Conservation (phyloP, 352 stramenopile species). For the Lagenidium giganteum region DNA sequence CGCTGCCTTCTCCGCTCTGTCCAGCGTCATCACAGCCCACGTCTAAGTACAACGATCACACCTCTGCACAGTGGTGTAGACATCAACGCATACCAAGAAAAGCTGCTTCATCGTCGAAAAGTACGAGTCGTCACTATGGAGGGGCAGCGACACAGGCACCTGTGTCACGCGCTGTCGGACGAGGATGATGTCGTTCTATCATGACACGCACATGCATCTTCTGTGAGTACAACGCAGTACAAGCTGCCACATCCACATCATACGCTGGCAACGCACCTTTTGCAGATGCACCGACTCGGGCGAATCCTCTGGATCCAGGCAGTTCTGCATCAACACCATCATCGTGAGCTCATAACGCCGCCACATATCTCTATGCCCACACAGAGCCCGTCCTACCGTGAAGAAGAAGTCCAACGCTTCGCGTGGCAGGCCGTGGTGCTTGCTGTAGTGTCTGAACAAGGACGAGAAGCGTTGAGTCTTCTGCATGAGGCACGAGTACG, state of each 20-base stretch:
- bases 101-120: slow-evolving; percentile 75
- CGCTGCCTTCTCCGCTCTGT: slow-evolving; percentile 55
- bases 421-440: slow-evolving; percentile 96
- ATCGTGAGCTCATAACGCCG: background rate
- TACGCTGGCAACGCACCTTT: slow-evolving; percentile 32
- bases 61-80: too few species aligned
- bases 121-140: slow-evolving; percentile 64
- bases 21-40: background rate
- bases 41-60: background rate
- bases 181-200: slow-evolving; percentile 83
- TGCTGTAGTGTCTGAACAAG: slow-evolving; percentile 98
- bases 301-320: slow-evolving; percentile 74
- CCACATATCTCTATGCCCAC: too few species aligned
- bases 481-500: slow-evolving; percentile 96
- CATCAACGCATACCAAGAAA: slow-evolving; percentile 41
- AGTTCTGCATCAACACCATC: slow-evolving; percentile 32
- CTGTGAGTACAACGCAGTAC: slow-evolving; percentile 4
- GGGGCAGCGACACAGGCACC: slow-evolving; percentile 32
- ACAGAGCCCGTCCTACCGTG: too few species aligned
- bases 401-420: slow-evolving; percentile 98
- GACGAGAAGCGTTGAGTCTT: slow-evolving; percentile 98
- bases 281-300: slow-evolving; percentile 82
- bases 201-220: slow-evolving; percentile 3
- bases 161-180: slow-evolving; percentile 50
- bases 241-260: background rate